phyloP scores from a whole-genome alignment of 768 basidiomycete genomes.

The Suillus placidus region DNA sequence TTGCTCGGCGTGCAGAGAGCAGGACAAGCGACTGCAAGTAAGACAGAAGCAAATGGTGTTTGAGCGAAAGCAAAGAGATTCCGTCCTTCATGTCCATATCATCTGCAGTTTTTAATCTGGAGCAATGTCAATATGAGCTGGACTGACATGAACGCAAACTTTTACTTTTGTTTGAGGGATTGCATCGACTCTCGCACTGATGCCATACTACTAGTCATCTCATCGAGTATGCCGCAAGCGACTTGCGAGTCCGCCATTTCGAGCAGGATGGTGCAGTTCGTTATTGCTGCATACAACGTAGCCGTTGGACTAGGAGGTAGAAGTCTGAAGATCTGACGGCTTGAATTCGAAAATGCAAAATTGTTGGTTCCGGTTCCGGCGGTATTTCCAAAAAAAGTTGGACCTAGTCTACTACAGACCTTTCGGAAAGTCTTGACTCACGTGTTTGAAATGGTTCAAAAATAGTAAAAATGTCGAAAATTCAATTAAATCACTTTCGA shows the following conservation, averaged over 20 bases:
- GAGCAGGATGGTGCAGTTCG: not conserved
- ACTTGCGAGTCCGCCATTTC: conserved; percentile 25
- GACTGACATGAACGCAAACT: conserved; percentile 6
- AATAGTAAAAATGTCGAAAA: too few species aligned
- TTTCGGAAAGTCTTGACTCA: too few species aligned
- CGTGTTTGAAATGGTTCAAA: too few species aligned
- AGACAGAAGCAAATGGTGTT: conserved; percentile 80
- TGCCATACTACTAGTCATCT: conserved; percentile 65
- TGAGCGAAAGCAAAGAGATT: conserved; percentile 88
- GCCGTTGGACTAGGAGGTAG: not conserved
- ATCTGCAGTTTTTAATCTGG: conserved; percentile 33
- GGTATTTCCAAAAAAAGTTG: too few species aligned
- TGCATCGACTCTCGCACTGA: conserved; percentile 61
- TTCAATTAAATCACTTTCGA: too few species aligned
- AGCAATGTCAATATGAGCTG: conserved; percentile 19
- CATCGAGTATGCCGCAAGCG: conserved; percentile 41
- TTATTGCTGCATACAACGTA: not conserved
- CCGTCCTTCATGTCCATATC: conserved; percentile 68
- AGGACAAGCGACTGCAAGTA: conserved; percentile 86
- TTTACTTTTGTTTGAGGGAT: conserved; percentile 58
- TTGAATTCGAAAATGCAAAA: too few species aligned
- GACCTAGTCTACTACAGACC: too few species aligned
- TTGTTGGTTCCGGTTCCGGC: too few species aligned
- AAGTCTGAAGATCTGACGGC: not conserved
- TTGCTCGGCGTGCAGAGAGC: conserved; percentile 65